These are phyloP conservation scores for Omphalotus guepiniiformis DNA, from an alignment of 768 basidiomycete genomes.

Conservation along the genomic window DNA sequence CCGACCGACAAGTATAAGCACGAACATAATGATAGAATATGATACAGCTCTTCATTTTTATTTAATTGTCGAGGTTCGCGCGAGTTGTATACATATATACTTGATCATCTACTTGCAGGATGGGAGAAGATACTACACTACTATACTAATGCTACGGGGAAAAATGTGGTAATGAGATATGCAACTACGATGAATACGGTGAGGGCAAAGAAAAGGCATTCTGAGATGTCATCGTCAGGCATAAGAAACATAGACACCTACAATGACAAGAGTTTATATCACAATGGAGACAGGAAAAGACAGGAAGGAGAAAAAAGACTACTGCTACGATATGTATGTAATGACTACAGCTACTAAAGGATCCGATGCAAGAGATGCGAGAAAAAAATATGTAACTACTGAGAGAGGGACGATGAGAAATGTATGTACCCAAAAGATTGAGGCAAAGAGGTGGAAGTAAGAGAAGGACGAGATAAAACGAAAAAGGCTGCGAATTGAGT, in stretches of 20 bases:
- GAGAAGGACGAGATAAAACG: slow-evolving; percentile 2
- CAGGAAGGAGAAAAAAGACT: slow-evolving; percentile 12
- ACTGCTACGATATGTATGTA: slow-evolving; percentile 19
- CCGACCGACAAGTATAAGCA: too few species aligned
- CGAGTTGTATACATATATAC: too few species aligned
- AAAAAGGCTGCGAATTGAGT: slow-evolving; percentile 10
- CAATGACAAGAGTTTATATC: slow-evolving; percentile 1
- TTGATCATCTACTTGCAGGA: slow-evolving; percentile 50
- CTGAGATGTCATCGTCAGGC: not conserved
- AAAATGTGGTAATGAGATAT: slow-evolving; percentile 30
- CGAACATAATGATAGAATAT: too few species aligned
- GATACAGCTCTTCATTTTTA: too few species aligned
- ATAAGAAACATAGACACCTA: too few species aligned
- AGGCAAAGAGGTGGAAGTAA: not conserved
- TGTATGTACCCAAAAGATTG: not conserved
- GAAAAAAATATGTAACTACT: slow-evolving; percentile 1
- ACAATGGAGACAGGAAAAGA: slow-evolving; percentile 1
- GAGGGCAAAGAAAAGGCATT: slow-evolving; percentile 10
- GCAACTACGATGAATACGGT: slow-evolving; percentile 17
- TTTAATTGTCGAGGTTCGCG: too few species aligned
- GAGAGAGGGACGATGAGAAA: not conserved
- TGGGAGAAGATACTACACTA: slow-evolving; percentile 38
- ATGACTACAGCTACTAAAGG: slow-evolving; percentile 36
- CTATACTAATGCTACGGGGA: slow-evolving; percentile 50
- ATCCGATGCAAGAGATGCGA: slow-evolving; percentile 48